phyloP scores from a whole-genome alignment of 306 rosid genomes.

The Acacia melanoxylon region DNA sequence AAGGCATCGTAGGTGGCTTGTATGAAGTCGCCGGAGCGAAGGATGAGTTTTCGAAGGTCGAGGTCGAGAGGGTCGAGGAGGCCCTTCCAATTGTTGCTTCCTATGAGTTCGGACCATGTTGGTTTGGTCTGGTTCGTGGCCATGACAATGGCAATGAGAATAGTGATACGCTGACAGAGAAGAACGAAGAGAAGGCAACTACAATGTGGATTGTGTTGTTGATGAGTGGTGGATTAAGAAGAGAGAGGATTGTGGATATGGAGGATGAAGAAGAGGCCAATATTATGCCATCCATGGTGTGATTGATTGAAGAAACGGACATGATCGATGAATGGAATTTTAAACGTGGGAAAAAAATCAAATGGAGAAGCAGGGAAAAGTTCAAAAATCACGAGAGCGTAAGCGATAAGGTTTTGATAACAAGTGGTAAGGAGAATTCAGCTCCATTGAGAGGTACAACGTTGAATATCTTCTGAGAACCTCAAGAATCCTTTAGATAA shows the following conservation, averaged over 20 bases:
- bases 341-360: not conserved
- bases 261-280: not conserved
- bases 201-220: not conserved
- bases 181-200: not conserved
- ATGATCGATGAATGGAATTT: not conserved
- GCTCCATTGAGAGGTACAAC: not conserved
- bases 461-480: not conserved
- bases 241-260: not conserved
- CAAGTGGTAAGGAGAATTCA: not conserved
- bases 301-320: not conserved
- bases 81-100: slow-evolving; percentile 52
- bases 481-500: not conserved
- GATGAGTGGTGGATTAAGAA: not conserved
- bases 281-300: not conserved
- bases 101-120: slow-evolving; percentile 52
- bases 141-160: not conserved
- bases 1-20: slow-evolving; percentile 75
- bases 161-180: not conserved
- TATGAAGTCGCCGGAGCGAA: slow-evolving; percentile 68
- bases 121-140: not conserved
- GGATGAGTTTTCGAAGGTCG: slow-evolving; percentile 60
- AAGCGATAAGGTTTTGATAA: not conserved
- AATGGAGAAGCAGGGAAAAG: not conserved
- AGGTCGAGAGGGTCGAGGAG: slow-evolving; percentile 53
- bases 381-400: not conserved